Evolutionary conservation across 129 eudicot genomes (phyloP), one percentile per base, ranked within the genome.

Genomic region (Tagetes patula): DNA sequence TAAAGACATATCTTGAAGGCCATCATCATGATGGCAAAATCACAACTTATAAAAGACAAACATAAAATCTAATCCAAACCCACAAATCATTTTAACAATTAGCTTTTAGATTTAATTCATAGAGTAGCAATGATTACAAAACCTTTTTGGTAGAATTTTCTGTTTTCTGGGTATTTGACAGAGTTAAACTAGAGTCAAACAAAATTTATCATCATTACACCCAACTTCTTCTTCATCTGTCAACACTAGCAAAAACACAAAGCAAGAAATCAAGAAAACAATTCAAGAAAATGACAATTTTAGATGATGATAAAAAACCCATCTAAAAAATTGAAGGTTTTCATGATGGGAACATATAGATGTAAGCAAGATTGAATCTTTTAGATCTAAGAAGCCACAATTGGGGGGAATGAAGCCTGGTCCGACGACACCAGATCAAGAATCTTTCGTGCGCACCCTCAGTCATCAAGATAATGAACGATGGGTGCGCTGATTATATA

Each of bases 371-470:
- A 50, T 71, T 2, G 72, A 37, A 39, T 50, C 72, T 52, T 62
- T 71, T 2, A 1, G 48, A 47, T 55, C 48, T n/a, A 31, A 31
- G 77, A 63, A 52, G 77, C 82, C 72, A 34, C 82, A 78, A 76
- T 83, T 90, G 88, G 85, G 96, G 92, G 96, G 96, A 89, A 89
- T 89, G 96, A 89, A 89, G 96, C 96, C 96, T 89, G 96, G 96
- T 89, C 96, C 96, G 96, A 87, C 83, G 83, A 82, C 91, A 54
- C 75, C 66, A 61, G 70, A 70, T 60, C 64, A 54, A 54, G 55
- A 71, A 31, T 52, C 10, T 62, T 40, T 30, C 54, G 27, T 1
- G 6, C 50, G 31, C 47, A 40, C 2, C 43, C 48, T 43, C 52
- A 4, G n/a, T 47, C 36, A 68, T 69, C 70, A 77, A 59, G 43